Conservation (phyloP, 2,329 filamentous ascomycete species). For the Fusarium sp. region DNA sequence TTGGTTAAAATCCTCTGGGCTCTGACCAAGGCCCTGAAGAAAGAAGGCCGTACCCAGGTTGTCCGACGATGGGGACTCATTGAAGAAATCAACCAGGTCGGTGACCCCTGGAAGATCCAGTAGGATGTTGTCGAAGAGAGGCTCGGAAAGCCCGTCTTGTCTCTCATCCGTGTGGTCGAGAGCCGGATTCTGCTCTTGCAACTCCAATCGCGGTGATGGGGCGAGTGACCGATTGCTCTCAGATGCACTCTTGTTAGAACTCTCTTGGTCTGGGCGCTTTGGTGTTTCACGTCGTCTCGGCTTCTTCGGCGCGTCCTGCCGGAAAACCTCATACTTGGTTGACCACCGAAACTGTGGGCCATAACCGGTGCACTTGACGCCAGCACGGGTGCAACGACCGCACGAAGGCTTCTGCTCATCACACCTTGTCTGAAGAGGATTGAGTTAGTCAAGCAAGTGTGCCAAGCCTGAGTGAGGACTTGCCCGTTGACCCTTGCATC, state of each 20-base stretch:
- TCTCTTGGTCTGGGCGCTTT: not conserved
- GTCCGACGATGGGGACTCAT: not conserved
- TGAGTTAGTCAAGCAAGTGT: not conserved
- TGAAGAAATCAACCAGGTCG: not conserved
- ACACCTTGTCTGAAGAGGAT: conserved; percentile 13
- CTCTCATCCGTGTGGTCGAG: not conserved
- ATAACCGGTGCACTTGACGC: conserved; percentile 21
- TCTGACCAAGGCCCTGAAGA: not conserved
- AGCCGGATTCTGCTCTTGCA: not conserved
- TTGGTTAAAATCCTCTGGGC: not conserved
- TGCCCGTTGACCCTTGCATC: conserved; percentile 28
- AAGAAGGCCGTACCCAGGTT: not conserved
- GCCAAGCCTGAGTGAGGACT: not conserved
- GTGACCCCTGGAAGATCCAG: not conserved
- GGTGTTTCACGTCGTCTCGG: not conserved
- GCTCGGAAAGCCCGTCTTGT: not conserved
- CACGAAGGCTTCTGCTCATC: conserved; percentile 20
- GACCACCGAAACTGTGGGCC: conserved; percentile 20
- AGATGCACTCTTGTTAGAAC: not conserved
- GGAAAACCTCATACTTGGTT: conserved; percentile 18
- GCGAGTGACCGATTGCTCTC: not conserved
- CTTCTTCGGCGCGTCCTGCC: not conserved
- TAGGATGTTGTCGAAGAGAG: not conserved
- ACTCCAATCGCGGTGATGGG: not conserved
- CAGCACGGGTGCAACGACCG: conserved; percentile 17